phyloP scores from a whole-genome alignment of 1,139 yeast genomes.

The Debaryomyces fabryi region DNA sequence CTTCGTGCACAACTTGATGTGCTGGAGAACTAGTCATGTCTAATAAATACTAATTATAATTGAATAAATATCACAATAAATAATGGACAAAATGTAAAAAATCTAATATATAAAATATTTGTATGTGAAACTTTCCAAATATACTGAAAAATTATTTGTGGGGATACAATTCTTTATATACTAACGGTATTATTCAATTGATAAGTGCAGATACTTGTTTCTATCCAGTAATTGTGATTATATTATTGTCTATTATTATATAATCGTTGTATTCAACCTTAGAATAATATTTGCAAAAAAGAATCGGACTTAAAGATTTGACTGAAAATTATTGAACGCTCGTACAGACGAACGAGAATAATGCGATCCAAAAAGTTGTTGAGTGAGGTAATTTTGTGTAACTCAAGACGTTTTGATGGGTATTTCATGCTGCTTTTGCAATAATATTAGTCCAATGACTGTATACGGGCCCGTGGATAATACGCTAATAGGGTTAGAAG shows the following conservation, averaged over 20 bases:
- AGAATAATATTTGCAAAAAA: neutral
- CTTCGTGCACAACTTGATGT: slow-evolving; percentile 75
- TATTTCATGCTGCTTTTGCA: neutral
- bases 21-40: slow-evolving; percentile 21
- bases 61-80: slow-evolving; percentile 4
- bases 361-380: neutral
- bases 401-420: neutral
- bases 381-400: slow-evolving; percentile 1
- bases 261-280: neutral
- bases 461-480: neutral
- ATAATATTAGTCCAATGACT: neutral
- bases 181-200: neutral
- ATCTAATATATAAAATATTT: neutral
- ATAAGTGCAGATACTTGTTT: neutral
- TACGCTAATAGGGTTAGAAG: neutral
- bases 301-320: neutral
- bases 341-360: neutral
- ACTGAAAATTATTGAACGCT: neutral
- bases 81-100: neutral
- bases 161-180: slow-evolving; percentile 6
- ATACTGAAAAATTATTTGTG: slow-evolving; percentile 1
- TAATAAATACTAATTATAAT: neutral
- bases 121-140: neutral
- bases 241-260: neutral
- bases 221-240: neutral